phyloP scores from a whole-genome alignment of 1,284 basidiomycete species.

The Prillingera fragicola region DNA sequence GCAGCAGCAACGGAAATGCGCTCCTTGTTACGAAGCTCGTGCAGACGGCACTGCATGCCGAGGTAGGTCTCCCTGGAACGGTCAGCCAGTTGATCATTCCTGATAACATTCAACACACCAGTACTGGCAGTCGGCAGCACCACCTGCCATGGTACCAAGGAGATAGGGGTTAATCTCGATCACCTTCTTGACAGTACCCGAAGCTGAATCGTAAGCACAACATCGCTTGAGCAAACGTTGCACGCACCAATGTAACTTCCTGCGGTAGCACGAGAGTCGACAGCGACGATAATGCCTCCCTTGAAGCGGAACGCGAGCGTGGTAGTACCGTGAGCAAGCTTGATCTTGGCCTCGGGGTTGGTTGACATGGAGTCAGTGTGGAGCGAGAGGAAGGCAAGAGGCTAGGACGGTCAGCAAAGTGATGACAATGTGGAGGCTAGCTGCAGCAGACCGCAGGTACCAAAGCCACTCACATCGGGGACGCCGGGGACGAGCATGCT shows the following conservation, averaged over 20 bases:
- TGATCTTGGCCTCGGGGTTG: constrained; percentile 89
- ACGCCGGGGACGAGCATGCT: constrained; percentile 45
- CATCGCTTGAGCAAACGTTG: background rate
- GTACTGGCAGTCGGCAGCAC: constrained; percentile 64
- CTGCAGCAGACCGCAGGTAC: background rate
- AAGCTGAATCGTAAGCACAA: constrained; percentile 57
- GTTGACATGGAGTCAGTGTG: constrained; percentile 85
- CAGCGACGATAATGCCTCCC: constrained; percentile 95
- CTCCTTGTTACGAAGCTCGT: constrained; percentile 95
- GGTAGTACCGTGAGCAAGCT: constrained; percentile 98
- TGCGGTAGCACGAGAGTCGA: constrained; percentile 95
- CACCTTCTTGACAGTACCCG: constrained; percentile 95
- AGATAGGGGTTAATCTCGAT: constrained; percentile 99
- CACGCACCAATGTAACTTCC: constrained; percentile 88
- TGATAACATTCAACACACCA: constrained; percentile 33
- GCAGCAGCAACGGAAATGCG: constrained; percentile 98
- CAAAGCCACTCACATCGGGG: constrained; percentile 37
- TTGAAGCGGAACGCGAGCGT: constrained; percentile 95
- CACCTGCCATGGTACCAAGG: constrained; percentile 98
- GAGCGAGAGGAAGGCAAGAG: constrained; percentile 76
- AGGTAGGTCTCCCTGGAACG: constrained; percentile 85
- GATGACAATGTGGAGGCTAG: no score
- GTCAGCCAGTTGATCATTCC: constrained; percentile 4
- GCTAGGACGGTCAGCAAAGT: constrained; percentile 53
- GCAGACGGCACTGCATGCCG: constrained; percentile 93